Percentiles rank a stretch among this genome's conserved stretches.
Conservation (phyloP, 2,329 filamentous ascomycete genomes). For the Daldinia sp. region DNA sequence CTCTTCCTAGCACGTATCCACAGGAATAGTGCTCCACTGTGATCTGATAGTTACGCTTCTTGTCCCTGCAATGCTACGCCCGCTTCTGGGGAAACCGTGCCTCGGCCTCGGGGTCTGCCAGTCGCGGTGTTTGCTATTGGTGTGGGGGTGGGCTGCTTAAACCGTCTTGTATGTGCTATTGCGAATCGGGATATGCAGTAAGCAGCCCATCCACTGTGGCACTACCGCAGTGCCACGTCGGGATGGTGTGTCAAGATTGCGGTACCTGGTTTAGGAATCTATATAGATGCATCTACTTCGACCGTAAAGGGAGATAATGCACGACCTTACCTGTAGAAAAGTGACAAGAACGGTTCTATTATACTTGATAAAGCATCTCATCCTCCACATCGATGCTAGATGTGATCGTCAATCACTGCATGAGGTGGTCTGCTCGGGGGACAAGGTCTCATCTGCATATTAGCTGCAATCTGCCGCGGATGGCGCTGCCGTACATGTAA, state of each 20-base stretch:
- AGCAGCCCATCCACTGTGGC: slow-evolving; percentile 41
- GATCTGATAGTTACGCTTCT: slow-evolving; percentile 39
- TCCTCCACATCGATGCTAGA: slow-evolving; percentile 14
- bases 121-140: slow-evolving; percentile 39
- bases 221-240: slow-evolving; percentile 35
- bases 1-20: slow-evolving; percentile 33
- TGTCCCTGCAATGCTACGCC: slow-evolving; percentile 42
- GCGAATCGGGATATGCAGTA: slow-evolving; percentile 41
- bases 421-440: slow-evolving; percentile 13
- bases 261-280: slow-evolving; percentile 33
- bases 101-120: slow-evolving; percentile 40
- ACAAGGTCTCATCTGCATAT: slow-evolving; percentile 17
- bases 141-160: slow-evolving; percentile 35
- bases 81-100: slow-evolving; percentile 40
- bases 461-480: slow-evolving; percentile 29
- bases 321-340: slow-evolving; percentile 9
- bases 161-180: slow-evolving; percentile 31
- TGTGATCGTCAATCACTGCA: slow-evolving; percentile 25
- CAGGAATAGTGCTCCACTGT: slow-evolving; percentile 29
- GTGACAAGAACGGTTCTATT: slow-evolving; percentile 18
- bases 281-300: slow-evolving; percentile 16
- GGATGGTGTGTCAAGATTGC: slow-evolving; percentile 23
- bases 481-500: slow-evolving; percentile 22
- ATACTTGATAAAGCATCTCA: slow-evolving; percentile 14
- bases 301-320: slow-evolving; percentile 17